Conservation (phyloP, 2,329 filamentous ascomycete genomes). For the Curvularia sp. region DNA sequence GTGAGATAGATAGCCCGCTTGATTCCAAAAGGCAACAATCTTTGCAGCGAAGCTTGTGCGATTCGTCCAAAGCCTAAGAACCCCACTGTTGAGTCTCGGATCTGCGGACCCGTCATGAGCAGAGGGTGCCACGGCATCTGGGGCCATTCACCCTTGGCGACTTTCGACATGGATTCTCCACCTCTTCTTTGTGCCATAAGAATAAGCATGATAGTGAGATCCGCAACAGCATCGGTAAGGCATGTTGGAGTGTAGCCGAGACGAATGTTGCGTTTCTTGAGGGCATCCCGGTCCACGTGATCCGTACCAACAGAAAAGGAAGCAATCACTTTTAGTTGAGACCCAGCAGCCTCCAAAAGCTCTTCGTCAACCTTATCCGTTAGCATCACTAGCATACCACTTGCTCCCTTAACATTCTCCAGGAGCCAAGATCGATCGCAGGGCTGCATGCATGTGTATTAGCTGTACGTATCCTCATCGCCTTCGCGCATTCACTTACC, state of each 20-base stretch:
- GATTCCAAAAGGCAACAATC: slow-evolving; percentile 40
- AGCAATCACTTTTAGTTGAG: slow-evolving; percentile 35
- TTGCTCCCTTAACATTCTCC: slow-evolving; percentile 32
- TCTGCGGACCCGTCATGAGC: slow-evolving; percentile 40
- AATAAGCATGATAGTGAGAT: slow-evolving; percentile 42
- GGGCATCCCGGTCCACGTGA: slow-evolving; percentile 34
- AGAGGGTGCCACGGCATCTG: slow-evolving; percentile 43
- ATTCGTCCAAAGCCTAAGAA: slow-evolving; percentile 44
- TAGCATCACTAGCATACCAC: slow-evolving; percentile 39
- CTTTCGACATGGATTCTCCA: slow-evolving; percentile 37
- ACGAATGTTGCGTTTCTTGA: slow-evolving; percentile 37
- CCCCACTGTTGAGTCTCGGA: slow-evolving; percentile 33
- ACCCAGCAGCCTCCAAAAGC: slow-evolving; percentile 32
- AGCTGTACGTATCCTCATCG: not conserved
- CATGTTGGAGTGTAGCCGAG: slow-evolving; percentile 43
- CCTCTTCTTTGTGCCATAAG: slow-evolving; percentile 42
- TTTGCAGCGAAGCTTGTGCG: slow-evolving; percentile 35
- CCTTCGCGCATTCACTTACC: slow-evolving; percentile 10
- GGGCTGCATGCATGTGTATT: slow-evolving; percentile 26
- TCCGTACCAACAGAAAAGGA: slow-evolving; percentile 45
- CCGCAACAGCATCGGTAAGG: slow-evolving; percentile 43
- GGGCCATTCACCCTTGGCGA: slow-evolving; percentile 37
- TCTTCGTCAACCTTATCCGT: slow-evolving; percentile 38
- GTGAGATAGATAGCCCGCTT: slow-evolving; percentile 36
- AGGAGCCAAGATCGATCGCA: slow-evolving; percentile 41